These are phyloP conservation scores for Alisma plantagoaquatica DNA, from an alignment of 106 monocot species.

Conservation along the genomic window DNA sequence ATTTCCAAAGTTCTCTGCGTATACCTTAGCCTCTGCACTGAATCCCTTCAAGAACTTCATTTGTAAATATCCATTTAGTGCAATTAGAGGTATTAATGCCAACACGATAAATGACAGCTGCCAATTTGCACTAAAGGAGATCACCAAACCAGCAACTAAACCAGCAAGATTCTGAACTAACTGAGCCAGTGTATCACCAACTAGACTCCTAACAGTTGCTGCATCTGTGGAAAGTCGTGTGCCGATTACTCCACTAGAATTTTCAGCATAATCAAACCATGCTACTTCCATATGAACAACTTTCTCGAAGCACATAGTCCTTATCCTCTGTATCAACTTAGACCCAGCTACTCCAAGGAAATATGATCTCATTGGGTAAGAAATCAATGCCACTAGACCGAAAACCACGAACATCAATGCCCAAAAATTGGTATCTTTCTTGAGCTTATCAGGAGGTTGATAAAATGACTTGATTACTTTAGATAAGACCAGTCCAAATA, in stretches of 20 bases:
- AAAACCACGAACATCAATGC: conserved; percentile 4
- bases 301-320: conserved; percentile 8
- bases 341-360: conserved; percentile 11
- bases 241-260: conserved; percentile 40
- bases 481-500: background rate
- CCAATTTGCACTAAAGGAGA: conserved; percentile 61
- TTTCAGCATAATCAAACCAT: conserved; percentile 7
- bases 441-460: background rate
- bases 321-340: conserved; percentile 4
- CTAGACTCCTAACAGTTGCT: conserved; percentile 48
- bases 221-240: conserved; percentile 57
- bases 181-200: conserved; percentile 51
- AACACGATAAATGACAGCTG: conserved; percentile 42
- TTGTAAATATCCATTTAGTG: conserved; percentile 32
- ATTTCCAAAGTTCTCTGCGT: too few species aligned
- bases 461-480: conserved; percentile 2
- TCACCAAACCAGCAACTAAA: conserved; percentile 35
- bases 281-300: conserved; percentile 15
- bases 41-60: conserved; percentile 59
- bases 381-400: conserved; percentile 5
- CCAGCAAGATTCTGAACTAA: conserved; percentile 43
- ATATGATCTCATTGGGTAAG: conserved; percentile 2
- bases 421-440: conserved; percentile 6
- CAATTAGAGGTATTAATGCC: conserved; percentile 43
- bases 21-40: conserved; percentile 57